Conservation (phyloP, 352 stramenopile species). For the Globisporangium nodosum region DNA sequence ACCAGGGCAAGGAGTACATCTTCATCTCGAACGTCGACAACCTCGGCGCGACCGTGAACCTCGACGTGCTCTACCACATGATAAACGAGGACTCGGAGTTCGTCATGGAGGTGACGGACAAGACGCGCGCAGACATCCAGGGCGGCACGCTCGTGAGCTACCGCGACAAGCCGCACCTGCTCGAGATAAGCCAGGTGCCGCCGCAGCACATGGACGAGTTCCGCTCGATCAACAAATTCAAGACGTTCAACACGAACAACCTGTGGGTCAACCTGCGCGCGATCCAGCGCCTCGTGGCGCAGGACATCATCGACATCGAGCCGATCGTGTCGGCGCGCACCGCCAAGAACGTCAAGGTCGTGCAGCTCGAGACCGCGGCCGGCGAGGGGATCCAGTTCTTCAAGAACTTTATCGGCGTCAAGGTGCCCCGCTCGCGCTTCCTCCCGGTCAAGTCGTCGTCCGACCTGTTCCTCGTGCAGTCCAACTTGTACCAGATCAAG, state of each 20-base stretch:
- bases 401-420: slow-evolving; percentile 94
- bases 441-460: slow-evolving; percentile 99
- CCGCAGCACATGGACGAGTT: slow-evolving; percentile 94
- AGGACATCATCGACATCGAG: slow-evolving; percentile 98
- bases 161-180: slow-evolving; percentile 92
- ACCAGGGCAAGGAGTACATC: slow-evolving; percentile 97
- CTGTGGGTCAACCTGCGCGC: slow-evolving; percentile 98
- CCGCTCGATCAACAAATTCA: slow-evolving; percentile 92
- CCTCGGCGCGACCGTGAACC: slow-evolving; percentile 95
- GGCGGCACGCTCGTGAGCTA: slow-evolving; percentile 90
- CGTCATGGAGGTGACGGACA: slow-evolving; percentile 98
- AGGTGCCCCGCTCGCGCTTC: slow-evolving; percentile 96
- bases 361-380: slow-evolving; percentile 95
- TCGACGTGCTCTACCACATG: slow-evolving; percentile 99
- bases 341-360: slow-evolving; percentile 93
- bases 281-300: slow-evolving; percentile 94
- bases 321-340: slow-evolving; percentile 90
- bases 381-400: slow-evolving; percentile 98
- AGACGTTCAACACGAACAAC: slow-evolving; percentile 99
- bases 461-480: slow-evolving; percentile 95
- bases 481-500: slow-evolving; percentile 91
- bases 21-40: slow-evolving; percentile 99
- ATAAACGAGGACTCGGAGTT: slow-evolving; percentile 96
- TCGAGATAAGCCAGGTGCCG: slow-evolving; percentile 97
- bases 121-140: slow-evolving; percentile 89